Evolutionary conservation across 805 yeast species (phyloP).

Genomic region (Myxozyma udenii): DNA sequence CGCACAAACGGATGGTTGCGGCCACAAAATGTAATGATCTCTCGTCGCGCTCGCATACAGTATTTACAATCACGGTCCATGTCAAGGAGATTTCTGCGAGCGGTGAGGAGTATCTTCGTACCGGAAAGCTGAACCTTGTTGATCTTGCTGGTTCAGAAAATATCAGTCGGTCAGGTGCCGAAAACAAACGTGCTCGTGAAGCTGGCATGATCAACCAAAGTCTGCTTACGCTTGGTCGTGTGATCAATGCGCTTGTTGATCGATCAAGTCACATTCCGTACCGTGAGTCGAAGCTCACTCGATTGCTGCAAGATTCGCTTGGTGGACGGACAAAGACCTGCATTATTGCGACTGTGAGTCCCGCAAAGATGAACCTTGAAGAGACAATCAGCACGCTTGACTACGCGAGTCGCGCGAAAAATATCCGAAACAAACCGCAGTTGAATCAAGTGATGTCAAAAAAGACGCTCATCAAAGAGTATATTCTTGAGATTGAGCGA

Average conservation of each 20-base stretch:
- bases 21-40: conserved; percentile 73
- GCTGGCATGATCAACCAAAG: conserved; percentile 93
- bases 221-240: conserved; percentile 81
- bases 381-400: conserved; percentile 84
- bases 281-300: conserved; percentile 76
- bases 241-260: conserved; percentile 70
- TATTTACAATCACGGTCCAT: conserved; percentile 65
- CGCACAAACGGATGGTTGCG: conserved; percentile 65
- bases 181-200: conserved; percentile 80
- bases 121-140: conserved; percentile 75
- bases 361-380: conserved; percentile 70
- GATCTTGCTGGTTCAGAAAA: conserved; percentile 96
- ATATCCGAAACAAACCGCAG: conserved; percentile 71
- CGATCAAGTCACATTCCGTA: conserved; percentile 74
- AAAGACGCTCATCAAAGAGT: conserved; percentile 52
- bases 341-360: conserved; percentile 81
- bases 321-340: conserved; percentile 90
- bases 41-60: conserved; percentile 77
- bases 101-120: conserved; percentile 51
- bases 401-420: conserved; percentile 83
- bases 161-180: conserved; percentile 81
- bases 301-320: conserved; percentile 73
- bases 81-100: conserved; percentile 51
- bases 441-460: conserved; percentile 59
- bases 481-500: conserved; percentile 53